Evolutionary conservation across 768 basidiomycete species (phyloP), one percentile per base, ranked within the genome.

Genomic region (Tylopilus sp.): DNA sequence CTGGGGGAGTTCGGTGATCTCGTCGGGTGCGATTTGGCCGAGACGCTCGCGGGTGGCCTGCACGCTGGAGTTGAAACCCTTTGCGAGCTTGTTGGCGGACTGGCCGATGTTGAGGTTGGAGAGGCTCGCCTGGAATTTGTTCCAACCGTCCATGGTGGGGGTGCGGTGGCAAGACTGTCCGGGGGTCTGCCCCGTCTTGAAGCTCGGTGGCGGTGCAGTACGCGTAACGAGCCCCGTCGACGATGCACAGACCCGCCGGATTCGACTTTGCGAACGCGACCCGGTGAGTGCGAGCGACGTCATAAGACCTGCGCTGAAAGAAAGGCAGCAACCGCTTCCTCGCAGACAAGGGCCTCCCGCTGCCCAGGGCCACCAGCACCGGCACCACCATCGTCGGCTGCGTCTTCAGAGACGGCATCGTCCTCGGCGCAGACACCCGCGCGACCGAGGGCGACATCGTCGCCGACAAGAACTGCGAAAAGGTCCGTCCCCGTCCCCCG

Each of bases 391-490:
- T 99, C 76, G 97, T 99, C 17, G 97, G 97, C 25, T 92, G 92
- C 65, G 73, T 97, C 50, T 98, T 89, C 72, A 86, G 85, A 60
- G 91, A 92, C 65, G 97, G 97, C 6, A 86, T 99, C 60, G 82
- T 96, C 17, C 81, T 99, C 6, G 97, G 96, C 42, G 97, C 97
- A 14, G 97, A 98, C 71, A 99, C 97, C 1, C 80, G 96, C 62
- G 95, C 97, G 5, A 98, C 97, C 0, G 91, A 86, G 55, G 97
- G 96, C 1, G 81, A 83, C 22, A 98, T 98, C 59, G 92, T 99
- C 25, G 92, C 92, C 0, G 96, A 98, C 77, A 98, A 99, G 83
- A 99, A 99, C 74, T 99, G 97, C 72, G 97, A 98, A 77, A 99
- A 99, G 88, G 96, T 95, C 50, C 43, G 74, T 60, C 17, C 9